Base-by-base conservation (phyloP, 768 basidiomycete genomes). In the Lactifluus hygrophoroides region DNA sequence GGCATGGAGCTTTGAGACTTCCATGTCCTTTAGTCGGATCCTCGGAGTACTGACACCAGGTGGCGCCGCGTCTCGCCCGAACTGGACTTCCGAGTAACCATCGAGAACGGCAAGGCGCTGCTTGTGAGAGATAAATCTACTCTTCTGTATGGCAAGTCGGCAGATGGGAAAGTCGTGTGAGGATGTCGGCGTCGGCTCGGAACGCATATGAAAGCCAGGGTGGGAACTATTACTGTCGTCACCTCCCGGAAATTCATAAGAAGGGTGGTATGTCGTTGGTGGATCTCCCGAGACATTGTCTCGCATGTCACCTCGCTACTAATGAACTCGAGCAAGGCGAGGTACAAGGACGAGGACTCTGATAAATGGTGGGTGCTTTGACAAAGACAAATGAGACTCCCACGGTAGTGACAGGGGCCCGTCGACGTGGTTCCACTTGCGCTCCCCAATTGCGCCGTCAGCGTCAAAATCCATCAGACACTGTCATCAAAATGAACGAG, bases 21-120 rank as follows among this genome's bases (percentile, higher is more conserved):
- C 79, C 83, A 93, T 86, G 72, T 92, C 89, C 70, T 86, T 89
- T 35, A 93, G 71, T 45, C 90, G 81, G 54, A 93, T 75, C 28
- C 83, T 77, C 11, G 88, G 85, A 5, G 71, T 81, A 11, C 73
- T 71, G 25, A 74, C 77, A 11, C 80, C 82, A 38, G 73, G 60
- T 2, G 77, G 71, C 1, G 81, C 74, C 42, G 76, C 69, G 68
- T 93, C 90, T 35, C 90, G 77, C 16, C 90, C 90, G 57, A 93
- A 75, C 64, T 90, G 84, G 4, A 84, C 74, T 68, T 89, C 84
- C 10, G 76, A 70, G 65, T 82, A 81, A 4, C 78, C 74, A 50
- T 88, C 80, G 42, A 91, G 71, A 48, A 88, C 76, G 14, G 81
- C 83, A 35, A 87, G 77, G n/a, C 70, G 73, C 49, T 76, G 70